Conservation (phyloP, 1,284 basidiomycete genomes). For the Schizophyllum commune region DNA sequence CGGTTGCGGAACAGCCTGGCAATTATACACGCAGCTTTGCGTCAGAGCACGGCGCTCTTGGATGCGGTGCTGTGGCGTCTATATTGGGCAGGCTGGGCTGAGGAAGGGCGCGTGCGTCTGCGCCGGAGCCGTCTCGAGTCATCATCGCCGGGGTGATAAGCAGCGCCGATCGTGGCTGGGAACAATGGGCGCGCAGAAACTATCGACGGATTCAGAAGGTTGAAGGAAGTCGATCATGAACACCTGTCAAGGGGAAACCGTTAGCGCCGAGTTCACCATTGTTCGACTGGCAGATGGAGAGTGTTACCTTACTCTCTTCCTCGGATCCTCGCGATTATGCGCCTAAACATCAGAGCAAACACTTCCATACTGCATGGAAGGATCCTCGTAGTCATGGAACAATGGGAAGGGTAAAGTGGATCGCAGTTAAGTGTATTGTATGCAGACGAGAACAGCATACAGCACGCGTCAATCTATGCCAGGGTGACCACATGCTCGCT, state of each 20-base stretch:
- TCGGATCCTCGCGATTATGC: background rate
- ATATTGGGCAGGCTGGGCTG: background rate
- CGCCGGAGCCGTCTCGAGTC: background rate
- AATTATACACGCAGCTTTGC: background rate
- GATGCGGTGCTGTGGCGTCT: background rate
- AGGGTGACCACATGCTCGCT: too few species aligned
- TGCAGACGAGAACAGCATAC: too few species aligned
- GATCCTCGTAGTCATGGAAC: background rate
- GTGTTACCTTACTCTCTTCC: background rate
- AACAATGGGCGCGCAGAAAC: background rate
- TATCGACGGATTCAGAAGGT: background rate
- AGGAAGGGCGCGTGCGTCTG: background rate
- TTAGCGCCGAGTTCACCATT: background rate
- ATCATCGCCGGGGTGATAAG: background rate
- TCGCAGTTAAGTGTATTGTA: too few species aligned
- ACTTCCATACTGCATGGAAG: background rate
- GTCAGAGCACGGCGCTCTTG: background rate
- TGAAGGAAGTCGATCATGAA: background rate
- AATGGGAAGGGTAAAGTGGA: background rate
- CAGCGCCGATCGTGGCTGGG: background rate
- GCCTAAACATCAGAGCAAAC: background rate
- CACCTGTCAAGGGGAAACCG: background rate
- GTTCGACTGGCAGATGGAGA: background rate
- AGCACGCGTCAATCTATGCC: too few species aligned
- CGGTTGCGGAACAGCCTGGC: background rate